Percentiles rank a stretch among this genome's conserved stretches.
Conservation (phyloP, 805 yeast species). For the Suhomyces kilbournensis region DNA sequence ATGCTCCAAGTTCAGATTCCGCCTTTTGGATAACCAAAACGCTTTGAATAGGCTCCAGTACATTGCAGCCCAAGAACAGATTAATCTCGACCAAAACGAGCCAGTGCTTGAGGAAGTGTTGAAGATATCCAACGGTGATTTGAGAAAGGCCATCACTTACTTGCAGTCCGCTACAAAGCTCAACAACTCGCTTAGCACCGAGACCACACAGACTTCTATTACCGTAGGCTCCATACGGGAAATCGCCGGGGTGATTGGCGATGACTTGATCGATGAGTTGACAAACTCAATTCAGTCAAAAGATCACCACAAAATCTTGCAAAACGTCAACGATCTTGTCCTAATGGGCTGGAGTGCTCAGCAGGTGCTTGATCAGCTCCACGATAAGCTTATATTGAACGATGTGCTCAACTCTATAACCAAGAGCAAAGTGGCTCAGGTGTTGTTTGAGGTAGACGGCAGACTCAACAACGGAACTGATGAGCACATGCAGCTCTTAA, state of each 20-base stretch:
- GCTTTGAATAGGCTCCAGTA: constrained; percentile 66
- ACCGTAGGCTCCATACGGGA: constrained; percentile 54
- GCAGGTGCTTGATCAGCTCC: constrained; percentile 68
- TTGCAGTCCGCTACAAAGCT: constrained; percentile 79
- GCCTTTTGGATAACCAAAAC: constrained; percentile 64
- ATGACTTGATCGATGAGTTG: constrained; percentile 41
- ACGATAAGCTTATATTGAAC: constrained; percentile 59
- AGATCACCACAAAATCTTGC: constrained; percentile 29
- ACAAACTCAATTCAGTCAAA: constrained; percentile 29
- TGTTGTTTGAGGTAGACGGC: constrained; percentile 72
- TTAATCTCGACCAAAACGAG: constrained; percentile 33
- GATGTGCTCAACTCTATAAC: constrained; percentile 48
- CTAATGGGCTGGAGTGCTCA: constrained; percentile 78
- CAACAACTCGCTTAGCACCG: constrained; percentile 26
- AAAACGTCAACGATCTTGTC: constrained; percentile 48
- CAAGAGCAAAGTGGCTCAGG: constrained; percentile 63
- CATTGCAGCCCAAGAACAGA: constrained; percentile 47
- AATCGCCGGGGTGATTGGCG: constrained; percentile 73
- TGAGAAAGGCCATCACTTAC: constrained; percentile 87
- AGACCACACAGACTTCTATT: constrained; percentile 31
- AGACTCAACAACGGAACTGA: constrained; percentile 81
- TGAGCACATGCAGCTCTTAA: constrained; percentile 79
- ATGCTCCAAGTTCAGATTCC: constrained; percentile 92
- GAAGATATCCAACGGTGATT: constrained; percentile 80
- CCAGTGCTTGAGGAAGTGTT: constrained; percentile 63